phyloP scores from a whole-genome alignment of 495 filamentous ascomycete species.

The Xylaria curta region DNA sequence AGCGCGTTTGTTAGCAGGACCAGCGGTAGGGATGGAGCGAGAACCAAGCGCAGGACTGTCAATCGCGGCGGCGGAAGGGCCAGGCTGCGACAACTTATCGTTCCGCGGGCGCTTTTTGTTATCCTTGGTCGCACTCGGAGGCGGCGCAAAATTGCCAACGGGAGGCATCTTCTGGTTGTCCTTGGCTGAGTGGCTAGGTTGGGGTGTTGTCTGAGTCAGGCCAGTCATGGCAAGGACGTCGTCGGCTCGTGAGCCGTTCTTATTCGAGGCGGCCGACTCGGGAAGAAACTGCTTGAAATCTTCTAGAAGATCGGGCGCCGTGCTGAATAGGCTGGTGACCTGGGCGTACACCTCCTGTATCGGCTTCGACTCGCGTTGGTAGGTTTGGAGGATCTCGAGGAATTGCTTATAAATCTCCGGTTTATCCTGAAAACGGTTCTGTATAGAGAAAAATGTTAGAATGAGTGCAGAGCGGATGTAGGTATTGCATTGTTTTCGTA shows the following conservation, averaged over 20 bases:
- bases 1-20: conserved; percentile 61
- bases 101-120: conserved; percentile 72
- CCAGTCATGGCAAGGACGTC: conserved; percentile 64
- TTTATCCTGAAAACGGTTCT: conserved; percentile 94
- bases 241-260: conserved; percentile 73
- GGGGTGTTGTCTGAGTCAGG: conserved; percentile 53
- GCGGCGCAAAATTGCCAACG: conserved; percentile 90
- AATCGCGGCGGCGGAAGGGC: conserved; percentile 36
- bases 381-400: conserved; percentile 97
- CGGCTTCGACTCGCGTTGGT: conserved; percentile 96
- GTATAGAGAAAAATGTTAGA: conserved; percentile 28
- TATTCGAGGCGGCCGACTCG: conserved; percentile 88
- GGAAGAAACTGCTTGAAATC: conserved; percentile 99
- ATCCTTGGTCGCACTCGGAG: conserved; percentile 76
- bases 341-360: conserved; percentile 99
- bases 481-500: conserved; percentile 31
- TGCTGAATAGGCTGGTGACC: conserved; percentile 91
- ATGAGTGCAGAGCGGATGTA: conserved; percentile 16
- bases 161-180: conserved; percentile 80
- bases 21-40: conserved; percentile 43
- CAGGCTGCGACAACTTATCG: conserved; percentile 45
- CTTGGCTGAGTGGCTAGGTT: conserved; percentile 50
- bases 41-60: conserved; percentile 45
- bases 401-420: conserved; percentile 99
- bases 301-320: conserved; percentile 94